A percentile compares a stretch with the other conserved stretches of the same genome.
Conservation (phyloP, 23 red algal species). For the Pyropia yezoensis region DNA sequence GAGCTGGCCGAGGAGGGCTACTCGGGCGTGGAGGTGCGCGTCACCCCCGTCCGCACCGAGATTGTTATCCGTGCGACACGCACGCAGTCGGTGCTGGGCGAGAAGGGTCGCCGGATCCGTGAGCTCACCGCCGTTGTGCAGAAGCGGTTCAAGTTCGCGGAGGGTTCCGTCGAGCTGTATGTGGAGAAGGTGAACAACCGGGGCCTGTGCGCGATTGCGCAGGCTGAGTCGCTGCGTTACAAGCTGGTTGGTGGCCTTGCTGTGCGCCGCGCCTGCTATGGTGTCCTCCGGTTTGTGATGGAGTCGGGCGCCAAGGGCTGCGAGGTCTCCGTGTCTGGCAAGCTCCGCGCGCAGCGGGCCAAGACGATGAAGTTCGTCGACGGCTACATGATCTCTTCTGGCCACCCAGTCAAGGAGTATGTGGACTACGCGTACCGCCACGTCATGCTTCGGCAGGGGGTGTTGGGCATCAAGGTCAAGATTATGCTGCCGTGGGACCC, state of each 20-base stretch:
- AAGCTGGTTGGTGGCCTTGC: slow-evolving; percentile 95
- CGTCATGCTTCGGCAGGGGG: slow-evolving; percentile 92
- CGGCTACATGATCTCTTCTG: slow-evolving; percentile 98
- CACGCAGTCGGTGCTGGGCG: slow-evolving; percentile 81
- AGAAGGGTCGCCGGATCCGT: slow-evolving; percentile 89
- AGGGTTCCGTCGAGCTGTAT: slow-evolving; percentile 82
- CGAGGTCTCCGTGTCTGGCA: slow-evolving; percentile 85
- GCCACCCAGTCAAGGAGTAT: slow-evolving; percentile 83
- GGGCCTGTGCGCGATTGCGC: slow-evolving; percentile 98
- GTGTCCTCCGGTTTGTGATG: slow-evolving; percentile 99
- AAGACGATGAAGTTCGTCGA: slow-evolving; percentile 99
- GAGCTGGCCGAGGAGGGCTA: slow-evolving; percentile 98
- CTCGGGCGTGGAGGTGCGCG: slow-evolving; percentile 90
- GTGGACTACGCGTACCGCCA: slow-evolving; percentile 89
- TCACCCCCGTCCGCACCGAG: slow-evolving; percentile 71
- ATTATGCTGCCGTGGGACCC: slow-evolving; percentile 99
- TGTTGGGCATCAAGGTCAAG: slow-evolving; percentile 99
- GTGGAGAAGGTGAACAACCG: slow-evolving; percentile 91
- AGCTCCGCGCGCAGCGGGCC: slow-evolving; percentile 96
- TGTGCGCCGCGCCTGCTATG: slow-evolving; percentile 93
- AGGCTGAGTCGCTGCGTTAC: slow-evolving; percentile 96
- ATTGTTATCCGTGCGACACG: slow-evolving; percentile 95
- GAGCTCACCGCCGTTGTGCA: slow-evolving; percentile 97
- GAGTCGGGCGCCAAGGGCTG: slow-evolving; percentile 53
- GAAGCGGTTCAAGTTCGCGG: slow-evolving; percentile 89